Conservation (phyloP, 148 eudicot species). For the Amaranthus palmeri region DNA sequence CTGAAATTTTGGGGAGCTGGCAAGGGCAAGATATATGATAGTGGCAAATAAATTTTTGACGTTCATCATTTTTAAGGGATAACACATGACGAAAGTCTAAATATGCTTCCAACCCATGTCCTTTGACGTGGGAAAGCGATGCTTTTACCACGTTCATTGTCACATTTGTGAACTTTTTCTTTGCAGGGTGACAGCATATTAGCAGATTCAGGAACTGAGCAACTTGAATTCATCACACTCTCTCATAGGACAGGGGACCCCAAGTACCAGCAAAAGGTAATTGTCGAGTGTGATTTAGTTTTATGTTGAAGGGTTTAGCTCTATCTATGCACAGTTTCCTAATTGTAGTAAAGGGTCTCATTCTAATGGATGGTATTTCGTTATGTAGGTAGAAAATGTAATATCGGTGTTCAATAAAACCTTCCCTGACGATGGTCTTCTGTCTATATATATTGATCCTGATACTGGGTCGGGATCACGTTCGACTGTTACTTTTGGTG, state of each 20-base stretch:
- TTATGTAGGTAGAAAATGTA: conserved; percentile 75
- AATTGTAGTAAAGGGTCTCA: neutral
- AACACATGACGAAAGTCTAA: neutral
- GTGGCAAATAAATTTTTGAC: too few species aligned
- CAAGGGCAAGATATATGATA: neutral
- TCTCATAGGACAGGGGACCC: conserved; percentile 96
- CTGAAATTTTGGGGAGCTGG: neutral
- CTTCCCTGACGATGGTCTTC: conserved; percentile 88
- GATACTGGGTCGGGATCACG: conserved; percentile 58
- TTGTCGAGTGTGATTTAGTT: neutral
- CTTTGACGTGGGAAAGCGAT: neutral
- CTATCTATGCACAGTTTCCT: neutral
- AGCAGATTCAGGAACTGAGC: conserved; percentile 99
- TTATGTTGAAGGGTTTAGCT: neutral
- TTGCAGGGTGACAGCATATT: conserved; percentile 83
- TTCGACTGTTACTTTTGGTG: conserved; percentile 93
- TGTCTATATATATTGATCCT: conserved; percentile 82
- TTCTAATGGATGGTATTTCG: conserved; percentile 6
- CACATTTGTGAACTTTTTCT: neutral
- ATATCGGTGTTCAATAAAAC: conserved; percentile 75
- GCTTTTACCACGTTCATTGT: neutral
- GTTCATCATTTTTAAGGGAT: neutral
- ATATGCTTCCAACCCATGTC: neutral
- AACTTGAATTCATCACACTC: conserved; percentile 95
- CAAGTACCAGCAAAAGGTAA: conserved; percentile 93